A percentile compares a stretch with the other conserved stretches of the same genome.
Conservation (phyloP, 148 eudicot species). For the Rhododendron vialii region DNA sequence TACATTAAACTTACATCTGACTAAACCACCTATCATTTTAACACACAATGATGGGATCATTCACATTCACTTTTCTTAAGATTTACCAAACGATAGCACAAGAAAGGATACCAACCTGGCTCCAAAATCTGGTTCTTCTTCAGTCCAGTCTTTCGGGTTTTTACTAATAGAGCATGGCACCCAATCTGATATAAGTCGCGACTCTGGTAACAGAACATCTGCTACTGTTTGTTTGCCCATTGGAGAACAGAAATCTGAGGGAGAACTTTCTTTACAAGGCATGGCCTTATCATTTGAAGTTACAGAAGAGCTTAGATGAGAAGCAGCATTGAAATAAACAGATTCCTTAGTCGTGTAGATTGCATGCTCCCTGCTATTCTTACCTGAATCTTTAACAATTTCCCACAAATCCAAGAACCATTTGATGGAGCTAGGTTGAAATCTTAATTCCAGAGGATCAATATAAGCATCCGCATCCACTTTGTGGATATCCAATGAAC, state of each 20-base stretch:
- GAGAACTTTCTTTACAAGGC: constrained; percentile 23
- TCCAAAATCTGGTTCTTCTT: constrained; percentile 75
- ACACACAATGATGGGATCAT: neutral
- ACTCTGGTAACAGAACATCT: constrained; percentile 54
- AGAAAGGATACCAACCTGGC: constrained; percentile 58
- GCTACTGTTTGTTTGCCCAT: constrained; percentile 28
- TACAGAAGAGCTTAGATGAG: constrained; percentile 26
- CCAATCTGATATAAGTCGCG: constrained; percentile 86
- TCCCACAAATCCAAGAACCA: constrained; percentile 53
- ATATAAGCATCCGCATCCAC: constrained; percentile 75
- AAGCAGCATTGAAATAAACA: constrained; percentile 23
- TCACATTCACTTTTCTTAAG: neutral
- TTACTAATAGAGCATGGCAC: constrained; percentile 44
- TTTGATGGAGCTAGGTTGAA: constrained; percentile 65
- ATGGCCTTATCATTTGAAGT: constrained; percentile 26
- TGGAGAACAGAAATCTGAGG: constrained; percentile 19
- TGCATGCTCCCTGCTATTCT: constrained; percentile 17
- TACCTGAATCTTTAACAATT: constrained; percentile 34
- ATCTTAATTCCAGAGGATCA: constrained; percentile 53
- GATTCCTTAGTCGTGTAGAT: constrained; percentile 21
- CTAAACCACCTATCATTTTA: neutral
- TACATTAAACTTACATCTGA: neutral
- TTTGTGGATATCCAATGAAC: constrained; percentile 75
- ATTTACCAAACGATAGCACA: neutral
- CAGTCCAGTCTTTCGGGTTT: constrained; percentile 28